Base-by-base conservation (phyloP, 1,284 basidiomycete genomes). In the Schizophyllum amplum region DNA sequence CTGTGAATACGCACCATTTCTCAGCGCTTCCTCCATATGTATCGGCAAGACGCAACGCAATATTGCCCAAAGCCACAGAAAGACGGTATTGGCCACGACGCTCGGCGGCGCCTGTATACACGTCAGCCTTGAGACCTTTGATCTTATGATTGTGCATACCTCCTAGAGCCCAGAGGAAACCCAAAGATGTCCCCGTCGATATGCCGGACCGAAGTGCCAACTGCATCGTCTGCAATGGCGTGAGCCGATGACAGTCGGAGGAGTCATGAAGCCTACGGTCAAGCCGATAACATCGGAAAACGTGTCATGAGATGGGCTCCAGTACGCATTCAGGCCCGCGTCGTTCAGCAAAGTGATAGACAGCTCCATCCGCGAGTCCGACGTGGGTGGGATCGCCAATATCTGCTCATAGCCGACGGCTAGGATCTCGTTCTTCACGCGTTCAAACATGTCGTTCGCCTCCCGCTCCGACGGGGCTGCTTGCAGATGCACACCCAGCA, bases 271-370 rank as follows among this genome's bases (percentile, higher is more conserved):
- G 71, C 81, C 48, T 58, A 86, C 84, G 63, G 81, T 86, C 49
- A 86, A 68, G 5, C 85, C 85, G 55, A 87, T 80, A 21, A 84
- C 71, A 65, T 84, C 83, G 9, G 78, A 72, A 63, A 85, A 81
- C 1, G 78, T 76, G 55, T 76, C 74, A 13, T 78, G 76, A 0
- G 72, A 72, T 4, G 77, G 74, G 62, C 78, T 83, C 85, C 85
- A 87, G 63, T 86, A 86, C 15, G 84, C 83, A 67, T 84, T 84
- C 42, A 79, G 78, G 81, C 84, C 84, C 25, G 84, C 84, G 64
- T 87, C 85, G 61, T 84, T 85, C 20, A 87, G 72, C 51, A 87
- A 68, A 4, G 78, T 72, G 5, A 87, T 81, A 6, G 83, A 82
- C 46, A 88, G 71, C 62, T 87, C 82, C 7, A 75, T 80, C 52